Base-by-base conservation (phyloP, 2,329 filamentous ascomycete species). In the Ceratocystis huliohia region DNA sequence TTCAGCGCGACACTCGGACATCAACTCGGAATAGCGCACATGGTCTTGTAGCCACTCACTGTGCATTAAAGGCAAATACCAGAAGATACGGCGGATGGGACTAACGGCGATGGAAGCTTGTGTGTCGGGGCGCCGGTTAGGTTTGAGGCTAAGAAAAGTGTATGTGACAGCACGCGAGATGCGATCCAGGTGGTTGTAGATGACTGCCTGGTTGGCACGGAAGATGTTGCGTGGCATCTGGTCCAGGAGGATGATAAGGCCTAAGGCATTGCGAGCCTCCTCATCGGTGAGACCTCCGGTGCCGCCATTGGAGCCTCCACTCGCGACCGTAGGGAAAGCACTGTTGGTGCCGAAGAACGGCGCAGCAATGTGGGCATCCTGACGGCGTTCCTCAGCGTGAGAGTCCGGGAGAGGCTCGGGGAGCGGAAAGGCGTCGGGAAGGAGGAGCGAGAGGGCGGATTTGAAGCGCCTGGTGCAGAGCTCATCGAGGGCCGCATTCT, bases 181-280 rank as follows among this genome's bases (percentile, higher is more conserved):
- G 5, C 78, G 78, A 69, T 87, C 84, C 69, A 84, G 86, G 69
- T 81, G 77, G 1, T 67, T 74, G 71, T 85, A 87, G 10, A 81
- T 73, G 1, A 80, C 56, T 0, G 76, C 72, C 28, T 82, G 73
- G 0, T 76, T 74, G 0, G 76, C 79, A 15, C 85, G 82, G 74
- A 81, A 84, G 69, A 82, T 78, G 71, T 88, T 87, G 1, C 85
- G 80, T 0, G 84, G 78, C 53, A 87, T 77, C 71, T 88, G 85
- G 69, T 88, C 85, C 1, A 88, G 77, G 1, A 88, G 76, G 1
- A 88, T 70, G 4, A 84, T 70, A 0, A 87, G 72, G 57, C 78
- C 77, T 1, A 88, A 74, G 73, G 75, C 77, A 69, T 77, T 75
- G 5, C 72, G 64, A 0, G 76, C 71, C 2, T 48, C 45, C 7